phyloP scores from a whole-genome alignment of 164 flowering plant genomes.

The Stephania cephalantha region DNA sequence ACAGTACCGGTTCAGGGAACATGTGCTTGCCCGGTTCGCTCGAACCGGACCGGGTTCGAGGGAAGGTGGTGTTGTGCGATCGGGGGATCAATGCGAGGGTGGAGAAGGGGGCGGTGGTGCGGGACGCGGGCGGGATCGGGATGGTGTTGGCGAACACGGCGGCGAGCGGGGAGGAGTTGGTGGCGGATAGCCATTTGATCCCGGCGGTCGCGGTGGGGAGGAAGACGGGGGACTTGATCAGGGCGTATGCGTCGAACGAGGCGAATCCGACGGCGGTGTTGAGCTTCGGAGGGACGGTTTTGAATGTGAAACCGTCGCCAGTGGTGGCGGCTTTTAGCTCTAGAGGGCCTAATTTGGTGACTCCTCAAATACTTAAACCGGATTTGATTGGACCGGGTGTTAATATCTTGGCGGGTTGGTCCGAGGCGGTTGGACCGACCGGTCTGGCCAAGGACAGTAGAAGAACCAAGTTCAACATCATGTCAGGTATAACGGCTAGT shows the following conservation, averaged over 20 bases:
- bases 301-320: conserved; percentile 76
- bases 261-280: conserved; percentile 56
- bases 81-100: conserved; percentile 74
- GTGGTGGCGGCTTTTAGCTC: conserved; percentile 90
- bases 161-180: conserved; percentile 75
- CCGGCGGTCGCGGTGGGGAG: conserved; percentile 84
- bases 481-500: conserved; percentile 53
- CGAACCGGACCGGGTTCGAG: conserved; percentile 39
- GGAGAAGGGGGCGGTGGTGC: conserved; percentile 71
- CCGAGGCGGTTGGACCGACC: conserved; percentile 59
- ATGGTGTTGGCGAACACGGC: conserved; percentile 88
- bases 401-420: conserved; percentile 84
- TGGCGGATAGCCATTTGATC: conserved; percentile 73
- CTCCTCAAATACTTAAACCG: conserved; percentile 76
- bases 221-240: conserved; percentile 47
- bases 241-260: conserved; percentile 37
- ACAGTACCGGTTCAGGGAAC: conserved; percentile 25
- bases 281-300: conserved; percentile 70
- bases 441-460: conserved; percentile 49
- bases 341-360: conserved; percentile 69
- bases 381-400: conserved; percentile 94
- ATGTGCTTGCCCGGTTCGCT: conserved; percentile 72
- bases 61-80: conserved; percentile 84
- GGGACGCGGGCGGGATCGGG: conserved; percentile 74
- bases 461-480: conserved; percentile 63